Evolutionary conservation across 768 basidiomycete species (phyloP).

Genomic region (Kwoniella europaea): DNA sequence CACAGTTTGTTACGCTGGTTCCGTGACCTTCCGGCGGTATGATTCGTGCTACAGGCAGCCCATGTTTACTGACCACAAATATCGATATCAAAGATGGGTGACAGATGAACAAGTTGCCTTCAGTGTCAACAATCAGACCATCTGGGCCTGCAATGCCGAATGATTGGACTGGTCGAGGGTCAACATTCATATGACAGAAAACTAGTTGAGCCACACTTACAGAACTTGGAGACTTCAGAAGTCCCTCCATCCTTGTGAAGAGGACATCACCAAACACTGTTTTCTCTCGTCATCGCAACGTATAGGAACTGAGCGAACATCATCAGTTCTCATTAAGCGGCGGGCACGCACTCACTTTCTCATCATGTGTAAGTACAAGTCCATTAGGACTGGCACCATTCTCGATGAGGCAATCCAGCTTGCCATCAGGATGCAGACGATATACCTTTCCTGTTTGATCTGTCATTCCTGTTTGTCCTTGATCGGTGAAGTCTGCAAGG

Average conservation of each 20-base stretch:
- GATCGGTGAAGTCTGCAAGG: constrained; percentile 37
- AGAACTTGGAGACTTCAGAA: constrained; percentile 33
- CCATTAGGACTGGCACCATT: constrained; percentile 38
- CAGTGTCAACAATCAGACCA: constrained; percentile 33
- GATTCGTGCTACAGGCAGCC: constrained; percentile 33
- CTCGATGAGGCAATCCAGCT: constrained; percentile 26
- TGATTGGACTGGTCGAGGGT: constrained; percentile 22
- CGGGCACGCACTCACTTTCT: constrained; percentile 18
- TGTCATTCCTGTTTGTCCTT: constrained; percentile 40
- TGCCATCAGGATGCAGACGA: constrained; percentile 27
- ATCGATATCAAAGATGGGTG: constrained; percentile 29
- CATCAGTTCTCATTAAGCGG: neutral
- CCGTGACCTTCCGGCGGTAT: constrained; percentile 23
- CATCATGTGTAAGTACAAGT: constrained; percentile 32
- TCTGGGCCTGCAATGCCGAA: constrained; percentile 36
- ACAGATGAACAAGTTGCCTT: constrained; percentile 40
- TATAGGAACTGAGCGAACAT: constrained; percentile 17
- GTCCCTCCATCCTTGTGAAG: constrained; percentile 34
- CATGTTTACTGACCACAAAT: constrained; percentile 29
- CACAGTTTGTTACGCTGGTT: constrained; percentile 30
- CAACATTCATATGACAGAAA: no score
- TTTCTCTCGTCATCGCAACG: constrained; percentile 40
- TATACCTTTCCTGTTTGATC: constrained; percentile 36
- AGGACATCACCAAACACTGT: constrained; percentile 35
- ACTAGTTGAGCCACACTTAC: constrained; percentile 13